Evolutionary conservation across 768 basidiomycete species (phyloP), one percentile per base, ranked within the genome.

Genomic region (Hygrocybe coccinea): DNA sequence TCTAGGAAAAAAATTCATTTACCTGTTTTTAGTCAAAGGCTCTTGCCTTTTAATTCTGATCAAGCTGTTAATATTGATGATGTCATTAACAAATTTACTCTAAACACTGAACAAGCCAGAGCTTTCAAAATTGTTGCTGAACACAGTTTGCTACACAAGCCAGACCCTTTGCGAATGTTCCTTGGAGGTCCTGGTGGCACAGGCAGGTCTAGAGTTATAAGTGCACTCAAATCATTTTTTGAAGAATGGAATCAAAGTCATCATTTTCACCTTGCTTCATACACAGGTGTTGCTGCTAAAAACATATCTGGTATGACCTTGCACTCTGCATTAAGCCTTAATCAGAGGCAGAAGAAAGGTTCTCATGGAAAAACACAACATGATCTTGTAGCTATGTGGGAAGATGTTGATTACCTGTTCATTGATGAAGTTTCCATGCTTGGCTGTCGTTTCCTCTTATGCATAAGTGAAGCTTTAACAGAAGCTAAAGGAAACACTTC

Each of bases 401-500:
- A 69, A 52, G 70, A 66, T 12, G 73, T 77, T 1, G 67, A 76
- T 52, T 73, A 67, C 55, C 51, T 76, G 1, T 67, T 76, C 33
- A 61, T 76, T 24, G 76, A 77, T 54, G 67, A 74, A 34, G 62
- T 78, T 0, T 77, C 74, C 0, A 74, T 76, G 72, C 58, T 77
- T 2, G 69, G 75, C 5, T 71, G 72, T 19, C 22, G 54, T 0
- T 43, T 75, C 1, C 12, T 77, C 9, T 46, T 22, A 2, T 25
- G 68, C 2, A 69, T 80, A 10, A 69, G 65, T 52, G 53, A 70
- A 19, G 71, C 71, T 0, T 51, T 79, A 0, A 55, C 34, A 0
- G 59, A 62, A 1, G 75, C 71, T 0, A 77, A 72, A 55, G 71
- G 65, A 17, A 64, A 59, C 21, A 37, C 44, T 0, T 12, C 34